Evolutionary conservation across 441 rosid species (phyloP), one percentile per base, ranked within the genome.

Genomic region (Erodium trifolium): DNA sequence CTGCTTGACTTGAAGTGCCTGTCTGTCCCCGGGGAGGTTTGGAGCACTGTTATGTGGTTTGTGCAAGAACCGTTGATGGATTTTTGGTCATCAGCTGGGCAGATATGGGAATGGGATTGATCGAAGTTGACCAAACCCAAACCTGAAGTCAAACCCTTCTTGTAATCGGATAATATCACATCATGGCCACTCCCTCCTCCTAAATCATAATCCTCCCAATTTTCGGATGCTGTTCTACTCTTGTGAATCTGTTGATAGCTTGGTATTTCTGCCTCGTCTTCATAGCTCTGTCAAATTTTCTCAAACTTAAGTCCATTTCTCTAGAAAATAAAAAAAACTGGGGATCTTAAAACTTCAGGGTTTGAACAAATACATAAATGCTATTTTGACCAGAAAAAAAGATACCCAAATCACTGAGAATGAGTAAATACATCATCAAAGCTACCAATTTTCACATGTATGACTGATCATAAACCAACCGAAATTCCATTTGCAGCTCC

Each of bases 181-280:
- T 75, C 90, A 41, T 71, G 80, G 17, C 71, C 77, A 71, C 75
- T 83, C 77, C 13, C 49, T 43, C 79, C 84, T 57, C 76, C 86
- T 5, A 84, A 49, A 17, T 83, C 85, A 77, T 71, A 87, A 2
- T 85, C 94, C 65, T 88, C 94, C 97, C 96, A 89, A 37, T 53
- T 82, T 75, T 76, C 93, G 72, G 94, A 80, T 79, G 83, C 62
- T 41, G 81, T 77, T 77, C 77, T 78, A 73, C 82, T 82, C 72
- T 83, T 86, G 49, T 31, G 34, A 31, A 31, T 31, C 34, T 31
- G 34, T 31, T 81, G 81, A 72, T 80, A 82, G 35, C 78, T 85
- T 0, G 88, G 63, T 16, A 82, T 7, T 43, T 12, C 63, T 7
- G 82, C 75, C 75, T 89, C 96, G 70, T 88, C 93, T 53, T 83